Conservation (phyloP, 2,329 filamentous ascomycete genomes). For the Botrytis tulipae region DNA sequence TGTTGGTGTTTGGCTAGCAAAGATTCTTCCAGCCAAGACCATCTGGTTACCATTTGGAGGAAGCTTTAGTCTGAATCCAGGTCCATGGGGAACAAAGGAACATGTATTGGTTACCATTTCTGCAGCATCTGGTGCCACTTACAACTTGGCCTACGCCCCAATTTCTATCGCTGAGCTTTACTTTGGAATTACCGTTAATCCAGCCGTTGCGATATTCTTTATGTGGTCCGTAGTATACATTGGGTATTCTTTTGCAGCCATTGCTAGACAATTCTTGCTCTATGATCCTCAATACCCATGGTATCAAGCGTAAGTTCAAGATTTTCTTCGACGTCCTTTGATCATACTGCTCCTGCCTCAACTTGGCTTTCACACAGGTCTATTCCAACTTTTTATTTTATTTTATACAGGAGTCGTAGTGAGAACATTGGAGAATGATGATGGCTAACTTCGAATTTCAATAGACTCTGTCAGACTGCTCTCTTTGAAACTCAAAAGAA, state of each 20-base stretch:
- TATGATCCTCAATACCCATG: constrained; percentile 58
- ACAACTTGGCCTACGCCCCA: constrained; percentile 51
- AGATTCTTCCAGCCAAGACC: constrained; percentile 46
- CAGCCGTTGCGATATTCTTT: constrained; percentile 56
- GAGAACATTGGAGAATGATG: not conserved
- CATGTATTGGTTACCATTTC: constrained; percentile 44
- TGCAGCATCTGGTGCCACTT: constrained; percentile 52
- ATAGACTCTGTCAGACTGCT: constrained; percentile 51
- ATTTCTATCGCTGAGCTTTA: constrained; percentile 57
- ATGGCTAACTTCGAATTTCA: not conserved
- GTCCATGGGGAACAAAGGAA: constrained; percentile 36
- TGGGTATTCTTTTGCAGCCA: constrained; percentile 57
- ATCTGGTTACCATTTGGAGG: constrained; percentile 44
- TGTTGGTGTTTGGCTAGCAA: constrained; percentile 46
- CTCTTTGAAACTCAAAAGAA: constrained; percentile 57
- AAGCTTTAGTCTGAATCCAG: constrained; percentile 42
- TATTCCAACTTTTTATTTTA: not conserved
- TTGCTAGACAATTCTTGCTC: constrained; percentile 55
- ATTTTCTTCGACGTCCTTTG: not conserved
- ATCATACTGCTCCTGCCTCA: not conserved
- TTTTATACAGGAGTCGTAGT: not conserved
- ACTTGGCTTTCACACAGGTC: not conserved
- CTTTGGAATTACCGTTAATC: constrained; percentile 52
- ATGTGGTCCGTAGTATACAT: constrained; percentile 59
- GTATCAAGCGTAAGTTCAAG: constrained; percentile 36